Conservation (phyloP, 257 asterid species). For the Hygrophila difformis region DNA sequence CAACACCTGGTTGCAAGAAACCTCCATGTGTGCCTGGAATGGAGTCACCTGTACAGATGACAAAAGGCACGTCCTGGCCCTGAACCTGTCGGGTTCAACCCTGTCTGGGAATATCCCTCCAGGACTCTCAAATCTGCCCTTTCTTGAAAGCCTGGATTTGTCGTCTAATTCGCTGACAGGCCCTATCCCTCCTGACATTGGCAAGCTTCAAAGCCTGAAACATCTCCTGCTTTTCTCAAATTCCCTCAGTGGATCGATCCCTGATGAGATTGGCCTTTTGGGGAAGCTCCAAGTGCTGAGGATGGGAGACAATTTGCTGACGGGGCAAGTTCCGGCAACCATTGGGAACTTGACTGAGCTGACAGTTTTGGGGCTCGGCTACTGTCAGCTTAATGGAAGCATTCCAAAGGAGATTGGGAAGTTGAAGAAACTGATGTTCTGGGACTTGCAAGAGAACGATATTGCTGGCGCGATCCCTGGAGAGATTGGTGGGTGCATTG, state of each 20-base stretch:
- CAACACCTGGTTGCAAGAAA: slow-evolving; percentile 48
- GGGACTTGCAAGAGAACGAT: slow-evolving; percentile 56
- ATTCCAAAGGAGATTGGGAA: slow-evolving; percentile 61
- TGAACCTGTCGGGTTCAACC: slow-evolving; percentile 56
- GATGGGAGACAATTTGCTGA: slow-evolving; percentile 63
- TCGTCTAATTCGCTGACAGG: slow-evolving; percentile 60
- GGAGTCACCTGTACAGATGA: slow-evolving; percentile 66
- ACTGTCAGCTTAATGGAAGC: slow-evolving; percentile 63
- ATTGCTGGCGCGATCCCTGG: slow-evolving; percentile 53
- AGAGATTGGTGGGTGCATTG: slow-evolving; percentile 45
- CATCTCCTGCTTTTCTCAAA: slow-evolving; percentile 63
- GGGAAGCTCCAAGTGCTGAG: slow-evolving; percentile 57
- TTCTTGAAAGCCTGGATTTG: slow-evolving; percentile 54
- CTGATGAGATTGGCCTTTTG: slow-evolving; percentile 47
- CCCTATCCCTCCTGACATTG: slow-evolving; percentile 47
- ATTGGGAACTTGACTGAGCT: slow-evolving; percentile 58
- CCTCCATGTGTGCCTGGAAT: slow-evolving; percentile 58
- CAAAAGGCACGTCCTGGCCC: slow-evolving; percentile 29
- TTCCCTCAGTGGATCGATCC: slow-evolving; percentile 46
- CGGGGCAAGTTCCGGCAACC: slow-evolving; percentile 36
- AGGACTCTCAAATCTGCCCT: slow-evolving; percentile 41
- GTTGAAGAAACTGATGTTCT: slow-evolving; percentile 37
- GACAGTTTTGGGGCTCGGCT: slow-evolving; percentile 54
- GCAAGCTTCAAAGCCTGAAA: slow-evolving; percentile 44
- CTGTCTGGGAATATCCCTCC: slow-evolving; percentile 47